Evolutionary conservation across 2,329 filamentous ascomycete species (phyloP), one percentile per base, ranked within the genome.

Genomic region (Rutstroemia sydowiana): DNA sequence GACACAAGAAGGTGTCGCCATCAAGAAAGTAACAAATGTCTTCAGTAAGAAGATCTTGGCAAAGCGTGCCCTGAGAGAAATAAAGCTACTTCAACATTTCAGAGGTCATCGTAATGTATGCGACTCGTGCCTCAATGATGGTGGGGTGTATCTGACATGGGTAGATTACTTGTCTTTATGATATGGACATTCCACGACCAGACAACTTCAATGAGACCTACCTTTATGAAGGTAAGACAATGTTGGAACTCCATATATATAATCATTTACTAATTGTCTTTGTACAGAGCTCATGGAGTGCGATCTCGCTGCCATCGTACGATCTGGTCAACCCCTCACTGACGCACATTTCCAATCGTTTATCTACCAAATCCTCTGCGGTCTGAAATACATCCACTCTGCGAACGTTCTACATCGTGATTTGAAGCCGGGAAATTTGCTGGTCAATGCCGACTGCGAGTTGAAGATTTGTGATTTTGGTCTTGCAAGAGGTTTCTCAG

Each of bases 21-120:
- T 98, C 77, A 98, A 98, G 75, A 98, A 98, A 74, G 89, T 98
- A 69, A 98, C 93, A 75, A 98, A 98, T 87, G 92, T 98, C 65
- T 98, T 98, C 73, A 96, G 90, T 80, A 98, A 98, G 76, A 97
- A 97, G 82, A 98, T 98, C 63, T 79, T 98, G 61, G 93, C 93
- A 65, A 98, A 98, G 83, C 88, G 93, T 67, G 93, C 93, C 45
- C 73, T 98, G 76, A 84, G 93, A 71, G 93, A 98, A 75, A 97
- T 98, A 74, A 98, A 97, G 81, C 81, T 98, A 62, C 78, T 98
- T 59, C 92, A 97, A 75, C 93, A 98, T 73, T 98, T 98, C 75
- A 82, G 93, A 65, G 88, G 88, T 48, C 87, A 92, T 66, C 84
- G 88, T 65, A 92, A 92, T 70, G 85, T 90, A 75, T 72, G 82